These are phyloP conservation scores for Pugionium dolabratum DNA, from an alignment of 345 rosid genomes.

Conservation along the genomic window DNA sequence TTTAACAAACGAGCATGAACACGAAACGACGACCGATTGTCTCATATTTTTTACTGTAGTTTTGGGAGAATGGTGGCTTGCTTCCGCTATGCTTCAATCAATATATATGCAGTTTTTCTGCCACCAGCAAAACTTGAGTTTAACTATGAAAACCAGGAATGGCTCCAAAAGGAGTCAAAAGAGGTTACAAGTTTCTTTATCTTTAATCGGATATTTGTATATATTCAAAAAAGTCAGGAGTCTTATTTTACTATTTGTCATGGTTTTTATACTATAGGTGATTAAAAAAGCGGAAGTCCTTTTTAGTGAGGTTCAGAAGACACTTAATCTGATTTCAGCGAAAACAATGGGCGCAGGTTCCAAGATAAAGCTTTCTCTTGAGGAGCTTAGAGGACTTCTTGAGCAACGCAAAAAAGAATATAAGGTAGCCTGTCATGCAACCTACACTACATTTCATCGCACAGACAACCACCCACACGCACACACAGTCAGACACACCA, in stretches of 20 bases:
- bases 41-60: conserved; percentile 48
- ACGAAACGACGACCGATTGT: conserved; percentile 25
- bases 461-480: no score
- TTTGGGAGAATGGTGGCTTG: conserved; percentile 97
- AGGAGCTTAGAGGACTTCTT: conserved; percentile 62
- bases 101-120: conserved; percentile 76
- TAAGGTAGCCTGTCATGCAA: conserved; percentile 54
- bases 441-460: conserved; percentile 17
- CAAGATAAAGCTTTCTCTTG: conserved; percentile 44
- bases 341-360: conserved; percentile 48
- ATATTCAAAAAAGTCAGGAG: conserved; percentile 15
- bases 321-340: conserved; percentile 55
- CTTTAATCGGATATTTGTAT: conserved; percentile 2
- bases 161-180: conserved; percentile 77
- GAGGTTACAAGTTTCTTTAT: conserved; percentile 52
- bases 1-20: no score
- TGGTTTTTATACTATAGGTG: conserved; percentile 51
- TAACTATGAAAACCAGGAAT: conserved; percentile 70
- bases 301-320: conserved; percentile 63
- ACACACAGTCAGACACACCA: no score
- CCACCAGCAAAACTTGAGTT: conserved; percentile 85
- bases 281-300: conserved; percentile 55
- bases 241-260: conserved; percentile 14
- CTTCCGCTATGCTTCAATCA: conserved; percentile 90
- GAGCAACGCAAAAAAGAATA: conserved; percentile 71